Percentiles rank a stretch among this genome's conserved stretches.
phyloP scores from a whole-genome alignment of 805 yeast species.

The Pichia deserticola region DNA sequence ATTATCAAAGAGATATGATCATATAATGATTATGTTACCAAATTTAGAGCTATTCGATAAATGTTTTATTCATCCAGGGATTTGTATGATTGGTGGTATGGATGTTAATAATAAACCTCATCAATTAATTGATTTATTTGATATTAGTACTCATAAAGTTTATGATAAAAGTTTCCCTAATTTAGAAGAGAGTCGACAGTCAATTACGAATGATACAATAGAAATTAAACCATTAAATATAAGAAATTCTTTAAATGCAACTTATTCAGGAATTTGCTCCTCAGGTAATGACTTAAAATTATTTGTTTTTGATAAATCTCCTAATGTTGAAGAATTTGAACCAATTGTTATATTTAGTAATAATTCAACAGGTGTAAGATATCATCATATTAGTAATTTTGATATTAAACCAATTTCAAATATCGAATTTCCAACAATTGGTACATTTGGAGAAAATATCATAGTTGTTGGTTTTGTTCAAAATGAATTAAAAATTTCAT shows the following conservation, averaged over 20 bases:
- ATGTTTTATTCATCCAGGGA: slow-evolving; percentile 36
- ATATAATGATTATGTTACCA: slow-evolving; percentile 38
- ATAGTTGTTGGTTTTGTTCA: slow-evolving; percentile 55
- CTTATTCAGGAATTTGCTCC: not conserved
- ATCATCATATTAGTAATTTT: not conserved
- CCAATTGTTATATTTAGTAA: slow-evolving; percentile 21
- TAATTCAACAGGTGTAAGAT: slow-evolving; percentile 7
- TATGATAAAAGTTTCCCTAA: not conserved
- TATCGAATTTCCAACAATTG: slow-evolving; percentile 46
- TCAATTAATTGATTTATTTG: slow-evolving; percentile 35
- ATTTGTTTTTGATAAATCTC: not conserved
- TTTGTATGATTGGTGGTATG: slow-evolving; percentile 49
- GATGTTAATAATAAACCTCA: slow-evolving; percentile 29
- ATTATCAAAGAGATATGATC: slow-evolving; percentile 39
- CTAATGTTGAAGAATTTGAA: slow-evolving; percentile 10
- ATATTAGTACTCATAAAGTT: slow-evolving; percentile 26
- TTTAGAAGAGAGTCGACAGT: not conserved
- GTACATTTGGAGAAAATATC: slow-evolving; percentile 57
- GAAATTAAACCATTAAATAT: not conserved
- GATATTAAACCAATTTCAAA: slow-evolving; percentile 1
- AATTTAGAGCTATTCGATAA: slow-evolving; percentile 31
- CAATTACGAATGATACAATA: not conserved
- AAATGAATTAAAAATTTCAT: slow-evolving; percentile 38
- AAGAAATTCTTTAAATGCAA: slow-evolving; percentile 1
- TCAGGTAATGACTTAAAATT: not conserved